A percentile compares a stretch with the other conserved stretches of the same genome.
phyloP scores from a whole-genome alignment of 225 moss, liverwort and hornwort species.

The Sphagnum contortum region DNA sequence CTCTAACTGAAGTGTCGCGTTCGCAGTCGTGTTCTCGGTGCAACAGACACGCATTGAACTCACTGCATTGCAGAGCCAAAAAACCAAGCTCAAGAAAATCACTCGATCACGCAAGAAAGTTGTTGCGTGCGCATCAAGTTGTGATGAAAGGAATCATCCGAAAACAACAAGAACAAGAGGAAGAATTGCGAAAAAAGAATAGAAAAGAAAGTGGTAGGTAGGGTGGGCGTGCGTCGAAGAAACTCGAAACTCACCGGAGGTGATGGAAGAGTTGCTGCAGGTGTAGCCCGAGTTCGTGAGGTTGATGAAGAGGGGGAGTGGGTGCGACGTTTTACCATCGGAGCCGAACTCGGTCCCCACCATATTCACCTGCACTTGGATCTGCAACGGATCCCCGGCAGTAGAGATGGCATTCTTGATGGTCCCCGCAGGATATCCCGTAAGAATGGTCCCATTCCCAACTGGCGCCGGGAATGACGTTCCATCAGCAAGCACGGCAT shows the following conservation, averaged over 20 bases:
- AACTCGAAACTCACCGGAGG: background rate
- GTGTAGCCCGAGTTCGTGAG: slow-evolving; percentile 24
- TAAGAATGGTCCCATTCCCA: slow-evolving; percentile 19
- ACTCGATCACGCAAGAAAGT: too few species aligned
- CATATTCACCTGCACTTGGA: slow-evolving; percentile 9
- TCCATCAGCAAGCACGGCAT: slow-evolving; percentile 1
- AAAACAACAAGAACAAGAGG: too few species aligned
- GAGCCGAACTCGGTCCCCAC: slow-evolving; percentile 40
- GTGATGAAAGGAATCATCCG: background rate
- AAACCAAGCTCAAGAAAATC: background rate
- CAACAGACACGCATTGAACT: slow-evolving; percentile 14
- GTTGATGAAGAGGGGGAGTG: slow-evolving; percentile 19
- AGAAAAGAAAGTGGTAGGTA: too few species aligned
- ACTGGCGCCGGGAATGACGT: background rate
- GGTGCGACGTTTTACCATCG: background rate
- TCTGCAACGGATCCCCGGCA: slow-evolving; percentile 9
- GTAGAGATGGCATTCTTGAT: slow-evolving; percentile 31
- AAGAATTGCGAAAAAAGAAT: too few species aligned
- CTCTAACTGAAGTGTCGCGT: background rate
- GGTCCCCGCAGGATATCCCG: slow-evolving; percentile 10
- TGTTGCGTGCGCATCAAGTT: too few species aligned
- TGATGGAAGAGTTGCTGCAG: background rate
- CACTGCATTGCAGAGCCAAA: background rate
- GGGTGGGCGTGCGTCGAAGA: background rate
- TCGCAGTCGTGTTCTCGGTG: slow-evolving; percentile 5